Base-by-base conservation (phyloP, 2,329 filamentous ascomycete genomes). In the Spiromastix sp. region DNA sequence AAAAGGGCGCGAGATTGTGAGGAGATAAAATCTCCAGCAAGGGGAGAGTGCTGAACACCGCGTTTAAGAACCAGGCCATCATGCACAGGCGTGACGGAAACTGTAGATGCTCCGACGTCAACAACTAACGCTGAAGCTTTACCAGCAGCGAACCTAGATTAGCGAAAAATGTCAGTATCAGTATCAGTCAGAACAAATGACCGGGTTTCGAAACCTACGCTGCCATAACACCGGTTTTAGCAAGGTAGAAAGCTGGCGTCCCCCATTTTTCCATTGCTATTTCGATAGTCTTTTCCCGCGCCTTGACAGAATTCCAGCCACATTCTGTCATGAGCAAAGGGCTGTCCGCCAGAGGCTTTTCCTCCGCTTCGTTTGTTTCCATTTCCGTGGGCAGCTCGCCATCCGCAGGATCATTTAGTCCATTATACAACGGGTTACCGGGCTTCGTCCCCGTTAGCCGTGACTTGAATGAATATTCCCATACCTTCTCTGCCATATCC, bases 241-340 rank as follows among this genome's bases (percentile, higher is more conserved):
- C 85, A 42, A 96, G 69, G 72, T 89, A 98, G 61, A 95, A 96
- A 4, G 91, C 91, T 12, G 91, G 91, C 37, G 81, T 82, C 18
- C 85, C 87, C 86, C 91, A 98, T 54, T 78, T 84, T 69, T 98
- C 91, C 80, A 98, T 95, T 40, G 85, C 86, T 43, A 96, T 78
- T 65, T 98, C 91, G 51, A 95, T 89, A 26, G 81, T 80, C 72
- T 91, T 93, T 65, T 98, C 91, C 41, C 93, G 74, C 41, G 82
- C 77, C 66, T 95, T 95, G 28, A 74, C 62, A 17, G 78, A 72
- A 61, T 94, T 96, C 87, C 89, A 96, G 8, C 85, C 82, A 10
- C 87, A 83, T 62, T 98, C 91, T 1, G 85, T 94, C 74, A 98
- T 81, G 40, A 98, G 70, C 41, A 98, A 66, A 5, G 91, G 93